Percentiles rank a stretch among this genome's conserved stretches.
Conservation (phyloP, 305 asterid species). For the Solanum hybrid region DNA sequence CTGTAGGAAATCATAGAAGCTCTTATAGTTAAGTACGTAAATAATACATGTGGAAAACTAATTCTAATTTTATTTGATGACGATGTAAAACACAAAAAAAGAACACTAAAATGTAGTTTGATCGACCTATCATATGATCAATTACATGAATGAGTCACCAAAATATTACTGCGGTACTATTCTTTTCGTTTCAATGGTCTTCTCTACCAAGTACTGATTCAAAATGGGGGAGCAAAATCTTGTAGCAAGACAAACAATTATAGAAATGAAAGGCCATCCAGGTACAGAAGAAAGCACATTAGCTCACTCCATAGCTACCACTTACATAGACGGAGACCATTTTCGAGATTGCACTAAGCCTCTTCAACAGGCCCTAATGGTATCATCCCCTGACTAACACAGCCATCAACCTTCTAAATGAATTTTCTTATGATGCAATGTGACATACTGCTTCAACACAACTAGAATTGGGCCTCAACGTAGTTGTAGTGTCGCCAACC, state of each 20-base stretch:
- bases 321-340: conserved; percentile 48
- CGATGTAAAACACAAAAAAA: neutral
- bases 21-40: neutral
- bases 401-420: conserved; percentile 32
- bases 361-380: conserved; percentile 26
- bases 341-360: conserved; percentile 36
- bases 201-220: neutral
- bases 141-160: neutral
- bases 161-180: neutral
- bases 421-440: conserved; percentile 53
- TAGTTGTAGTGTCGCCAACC: conserved; percentile 38
- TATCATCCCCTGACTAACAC: conserved; percentile 10
- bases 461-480: conserved; percentile 37
- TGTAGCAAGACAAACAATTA: conserved; percentile 21
- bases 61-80: neutral
- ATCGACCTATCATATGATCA: neutral
- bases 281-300: conserved; percentile 67
- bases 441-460: conserved; percentile 45
- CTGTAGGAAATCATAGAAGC: conserved; percentile 8
- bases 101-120: neutral
- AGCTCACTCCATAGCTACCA: conserved; percentile 47
- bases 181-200: neutral
- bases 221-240: conserved; percentile 17
- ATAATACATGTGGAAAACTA: neutral
- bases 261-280: conserved; percentile 78